phyloP scores from a whole-genome alignment of 2,329 filamentous ascomycete species.

The Myotisia sp. region DNA sequence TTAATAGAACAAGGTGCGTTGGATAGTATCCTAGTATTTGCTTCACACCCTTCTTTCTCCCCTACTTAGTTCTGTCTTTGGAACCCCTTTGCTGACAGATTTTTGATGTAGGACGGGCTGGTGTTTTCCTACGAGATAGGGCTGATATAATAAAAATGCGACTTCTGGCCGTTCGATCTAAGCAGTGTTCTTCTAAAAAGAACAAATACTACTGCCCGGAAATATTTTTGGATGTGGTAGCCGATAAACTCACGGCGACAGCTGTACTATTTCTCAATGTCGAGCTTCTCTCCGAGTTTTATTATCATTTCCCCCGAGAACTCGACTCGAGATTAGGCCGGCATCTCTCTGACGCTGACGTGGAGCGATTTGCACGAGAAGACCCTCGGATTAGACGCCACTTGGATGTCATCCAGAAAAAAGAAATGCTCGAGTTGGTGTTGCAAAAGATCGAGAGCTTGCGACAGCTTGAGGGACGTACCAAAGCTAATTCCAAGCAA shows the following conservation, averaged over 20 bases:
- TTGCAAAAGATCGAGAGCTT: slow-evolving; percentile 92
- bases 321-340: slow-evolving; percentile 75
- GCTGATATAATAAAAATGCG: slow-evolving; percentile 84
- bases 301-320: slow-evolving; percentile 91
- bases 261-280: slow-evolving; percentile 96
- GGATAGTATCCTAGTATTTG: not conserved
- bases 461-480: slow-evolving; percentile 64
- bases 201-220: slow-evolving; percentile 98
- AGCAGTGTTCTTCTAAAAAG: slow-evolving; percentile 66
- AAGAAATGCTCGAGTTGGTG: slow-evolving; percentile 84
- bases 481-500: slow-evolving; percentile 38
- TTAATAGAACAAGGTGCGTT: slow-evolving; percentile 64
- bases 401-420: slow-evolving; percentile 79
- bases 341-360: slow-evolving; percentile 60
- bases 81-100: slow-evolving; percentile 13
- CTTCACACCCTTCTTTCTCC: not conserved
- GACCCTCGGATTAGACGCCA: slow-evolving; percentile 81
- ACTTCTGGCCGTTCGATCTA: slow-evolving; percentile 71
- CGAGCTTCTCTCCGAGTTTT: slow-evolving; percentile 90
- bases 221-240: slow-evolving; percentile 93
- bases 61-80: slow-evolving; percentile 3
- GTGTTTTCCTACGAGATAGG: slow-evolving; percentile 83
- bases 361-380: slow-evolving; percentile 83
- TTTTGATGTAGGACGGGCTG: slow-evolving; percentile 58
- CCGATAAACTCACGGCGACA: slow-evolving; percentile 84